Conservation (phyloP, 2,329 filamentous ascomycete genomes). For the Polytolypa hystricis region DNA sequence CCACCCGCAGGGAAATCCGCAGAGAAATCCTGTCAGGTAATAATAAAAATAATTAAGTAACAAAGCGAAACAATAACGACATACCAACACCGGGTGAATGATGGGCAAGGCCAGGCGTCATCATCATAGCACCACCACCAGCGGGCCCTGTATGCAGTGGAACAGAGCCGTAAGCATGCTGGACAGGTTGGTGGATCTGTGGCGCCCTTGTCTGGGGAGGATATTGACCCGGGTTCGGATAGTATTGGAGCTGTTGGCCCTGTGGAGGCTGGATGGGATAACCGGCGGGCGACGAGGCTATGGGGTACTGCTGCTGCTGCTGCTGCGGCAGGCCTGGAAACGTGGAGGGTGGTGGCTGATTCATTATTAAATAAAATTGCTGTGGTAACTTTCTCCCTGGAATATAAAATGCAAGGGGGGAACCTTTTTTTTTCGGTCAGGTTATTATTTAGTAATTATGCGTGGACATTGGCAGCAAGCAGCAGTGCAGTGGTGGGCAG, state of each 20-base stretch:
- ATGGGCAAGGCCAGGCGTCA: conserved; percentile 10
- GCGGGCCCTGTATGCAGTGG: conserved; percentile 9
- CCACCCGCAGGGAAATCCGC: too few relatives aligned
- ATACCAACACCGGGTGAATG: conserved; percentile 6
- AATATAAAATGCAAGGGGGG: too few relatives aligned
- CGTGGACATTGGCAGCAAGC: too few relatives aligned
- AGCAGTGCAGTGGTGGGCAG: too few relatives aligned
- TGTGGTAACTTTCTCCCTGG: too few relatives aligned
- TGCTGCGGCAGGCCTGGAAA: conserved; percentile 13
- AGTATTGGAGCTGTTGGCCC: conserved; percentile 9
- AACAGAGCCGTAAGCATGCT: conserved; percentile 9
- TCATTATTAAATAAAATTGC: too few relatives aligned
- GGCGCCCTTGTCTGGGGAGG: conserved; percentile 6
- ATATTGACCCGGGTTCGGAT: conserved; percentile 8
- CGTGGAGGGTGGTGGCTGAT: conserved; percentile 10
- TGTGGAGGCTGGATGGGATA: conserved; percentile 7
- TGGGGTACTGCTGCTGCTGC: conserved; percentile 10
- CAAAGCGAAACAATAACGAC: too few relatives aligned
- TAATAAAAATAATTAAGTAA: too few relatives aligned
- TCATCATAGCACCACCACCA: conserved; percentile 12
- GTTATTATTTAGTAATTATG: too few relatives aligned
- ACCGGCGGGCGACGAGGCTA: conserved; percentile 7
- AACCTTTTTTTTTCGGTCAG: too few relatives aligned
- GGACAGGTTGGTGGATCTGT: conserved; percentile 9
- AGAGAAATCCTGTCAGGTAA: too few relatives aligned